phyloP scores from a whole-genome alignment of 1,139 yeast species.

The Zygosaccharomyces pseudobailii region DNA sequence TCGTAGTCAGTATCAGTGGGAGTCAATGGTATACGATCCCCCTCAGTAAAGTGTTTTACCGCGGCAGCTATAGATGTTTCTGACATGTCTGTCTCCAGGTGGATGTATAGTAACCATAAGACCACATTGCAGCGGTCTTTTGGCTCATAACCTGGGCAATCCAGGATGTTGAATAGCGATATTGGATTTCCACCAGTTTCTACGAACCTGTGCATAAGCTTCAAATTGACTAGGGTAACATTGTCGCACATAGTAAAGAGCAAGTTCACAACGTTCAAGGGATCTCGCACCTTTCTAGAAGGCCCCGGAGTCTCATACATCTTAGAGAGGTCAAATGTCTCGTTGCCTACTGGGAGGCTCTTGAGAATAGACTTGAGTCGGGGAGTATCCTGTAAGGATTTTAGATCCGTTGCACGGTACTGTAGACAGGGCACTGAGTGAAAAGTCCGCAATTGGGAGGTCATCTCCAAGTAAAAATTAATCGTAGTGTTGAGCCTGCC shows the following conservation, averaged over 20 bases:
- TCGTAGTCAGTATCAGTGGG: conserved; percentile 49
- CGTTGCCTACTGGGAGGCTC: conserved; percentile 47
- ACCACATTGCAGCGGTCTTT: conserved; percentile 64
- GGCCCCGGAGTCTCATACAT: conserved; percentile 35
- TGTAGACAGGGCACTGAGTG: conserved; percentile 92
- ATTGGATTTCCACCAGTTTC: conserved; percentile 20
- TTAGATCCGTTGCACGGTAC: conserved; percentile 54
- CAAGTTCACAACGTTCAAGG: conserved; percentile 60
- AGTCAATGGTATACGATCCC: conserved; percentile 45
- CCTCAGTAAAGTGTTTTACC: conserved; percentile 61
- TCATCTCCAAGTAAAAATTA: conserved; percentile 95
- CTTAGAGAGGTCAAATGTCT: conserved; percentile 48
- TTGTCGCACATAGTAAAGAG: conserved; percentile 69
- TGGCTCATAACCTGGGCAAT: conserved; percentile 50
- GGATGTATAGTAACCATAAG: conserved; percentile 79
- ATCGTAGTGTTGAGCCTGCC: conserved; percentile 95
- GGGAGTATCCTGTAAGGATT: conserved; percentile 92
- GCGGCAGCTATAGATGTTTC: conserved; percentile 44
- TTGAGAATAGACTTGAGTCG: conserved; percentile 83
- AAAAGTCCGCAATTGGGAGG: conserved; percentile 84
- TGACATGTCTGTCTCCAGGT: conserved; percentile 64
- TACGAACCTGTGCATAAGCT: conserved; percentile 34
- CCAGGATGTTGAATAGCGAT: conserved; percentile 58
- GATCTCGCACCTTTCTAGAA: conserved; percentile 6
- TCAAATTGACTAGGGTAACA: conserved; percentile 46